phyloP scores from a whole-genome alignment of 768 basidiomycete species.

The Tylopilus balloui region DNA sequence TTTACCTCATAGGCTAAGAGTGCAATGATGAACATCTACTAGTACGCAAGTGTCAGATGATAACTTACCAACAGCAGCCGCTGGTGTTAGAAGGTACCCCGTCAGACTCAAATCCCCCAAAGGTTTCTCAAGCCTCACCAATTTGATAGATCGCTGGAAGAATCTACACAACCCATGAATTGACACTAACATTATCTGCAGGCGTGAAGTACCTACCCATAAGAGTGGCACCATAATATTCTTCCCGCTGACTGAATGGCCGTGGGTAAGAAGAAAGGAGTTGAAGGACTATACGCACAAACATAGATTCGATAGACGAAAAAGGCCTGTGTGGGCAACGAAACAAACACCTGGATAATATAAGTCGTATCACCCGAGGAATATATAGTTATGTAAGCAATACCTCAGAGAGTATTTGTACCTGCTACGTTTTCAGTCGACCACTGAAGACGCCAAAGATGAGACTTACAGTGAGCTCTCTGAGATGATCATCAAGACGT shows the following conservation, averaged over 20 bases:
- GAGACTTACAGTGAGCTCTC: slow-evolving; percentile 10
- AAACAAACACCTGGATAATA: neutral
- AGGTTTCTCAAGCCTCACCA: neutral
- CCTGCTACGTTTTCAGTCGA: neutral
- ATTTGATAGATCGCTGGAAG: slow-evolving; percentile 1
- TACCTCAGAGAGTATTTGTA: slow-evolving; percentile 7
- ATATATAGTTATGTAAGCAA: too few species aligned
- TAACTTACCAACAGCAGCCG: neutral
- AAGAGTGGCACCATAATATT: slow-evolving; percentile 1
- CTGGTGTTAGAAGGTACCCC: neutral
- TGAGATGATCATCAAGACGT: neutral
- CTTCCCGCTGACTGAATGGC: slow-evolving; percentile 2
- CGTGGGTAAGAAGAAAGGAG: neutral
- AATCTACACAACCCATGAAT: neutral
- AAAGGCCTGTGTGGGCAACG: neutral
- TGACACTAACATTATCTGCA: neutral
- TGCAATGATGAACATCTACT: neutral
- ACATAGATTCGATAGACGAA: slow-evolving; percentile 11
- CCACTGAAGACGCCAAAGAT: neutral
- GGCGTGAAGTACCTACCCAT: slow-evolving; percentile 3
- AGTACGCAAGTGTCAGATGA: neutral
- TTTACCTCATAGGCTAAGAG: slow-evolving; percentile 1
- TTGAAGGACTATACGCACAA: neutral
- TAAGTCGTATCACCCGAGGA: neutral
- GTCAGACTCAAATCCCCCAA: neutral